These are phyloP conservation scores for Alternaria arbusti DNA, from an alignment of 2,329 filamentous ascomycete species.

Conservation along the genomic window DNA sequence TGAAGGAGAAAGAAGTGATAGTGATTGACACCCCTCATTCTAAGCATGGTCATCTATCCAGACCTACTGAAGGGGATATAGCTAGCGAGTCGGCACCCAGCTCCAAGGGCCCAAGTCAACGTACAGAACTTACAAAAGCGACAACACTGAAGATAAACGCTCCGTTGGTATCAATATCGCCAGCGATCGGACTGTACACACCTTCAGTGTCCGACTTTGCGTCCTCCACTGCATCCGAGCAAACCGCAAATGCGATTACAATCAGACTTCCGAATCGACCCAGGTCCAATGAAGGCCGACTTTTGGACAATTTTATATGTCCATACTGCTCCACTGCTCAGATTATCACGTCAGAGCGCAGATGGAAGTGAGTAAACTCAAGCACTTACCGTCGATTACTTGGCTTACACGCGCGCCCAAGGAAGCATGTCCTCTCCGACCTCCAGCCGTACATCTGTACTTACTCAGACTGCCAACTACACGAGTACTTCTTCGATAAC, in stretches of 20 bases:
- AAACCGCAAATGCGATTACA: background rate
- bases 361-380: background rate
- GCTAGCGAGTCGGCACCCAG: background rate
- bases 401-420: background rate
- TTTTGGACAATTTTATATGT: background rate
- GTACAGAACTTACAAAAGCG: background rate
- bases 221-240: background rate
- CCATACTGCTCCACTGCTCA: background rate
- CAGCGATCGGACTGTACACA: background rate
- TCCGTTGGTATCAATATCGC: rapidly evolving
- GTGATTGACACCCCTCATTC: rapidly evolving
- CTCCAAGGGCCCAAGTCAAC: background rate
- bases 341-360: background rate
- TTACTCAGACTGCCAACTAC: background rate
- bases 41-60: background rate
- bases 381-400: background rate
- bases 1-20: background rate
- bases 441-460: background rate
- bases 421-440: background rate
- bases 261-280: background rate
- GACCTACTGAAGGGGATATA: background rate
- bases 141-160: background rate
- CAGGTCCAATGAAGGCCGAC: rapidly evolving
- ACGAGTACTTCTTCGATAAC: background rate
- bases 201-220: background rate